Evolutionary conservation across 352 stramenopile species (phyloP), one percentile per base, ranked within the genome.

Genomic region (Phytophthora rubi): DNA sequence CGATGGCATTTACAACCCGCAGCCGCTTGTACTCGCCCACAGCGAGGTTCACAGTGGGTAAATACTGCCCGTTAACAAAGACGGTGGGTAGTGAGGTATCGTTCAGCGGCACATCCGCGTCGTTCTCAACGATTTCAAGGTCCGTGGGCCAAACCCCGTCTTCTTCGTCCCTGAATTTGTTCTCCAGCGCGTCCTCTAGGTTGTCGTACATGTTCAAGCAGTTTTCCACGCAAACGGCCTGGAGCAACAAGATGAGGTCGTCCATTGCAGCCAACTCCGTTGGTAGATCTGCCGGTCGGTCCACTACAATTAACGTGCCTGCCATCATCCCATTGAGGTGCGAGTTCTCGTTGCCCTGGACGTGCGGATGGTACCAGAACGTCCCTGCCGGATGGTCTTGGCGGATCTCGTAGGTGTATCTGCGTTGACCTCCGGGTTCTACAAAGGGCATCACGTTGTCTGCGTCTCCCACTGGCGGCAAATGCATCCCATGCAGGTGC

Each of bases 341-440:
- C 28, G 86, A 84, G 59, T 94, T 94, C 30, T 90, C 75, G 55
- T 91, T 78, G n/a, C 85, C 85, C 55, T 92, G 83, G 35, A 77
- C 70, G 68, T 94, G 86, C 15, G 86, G 83, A 59, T 94, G 86
- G 61, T 94, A 94, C 86, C 86, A 94, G 60, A 92, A 94, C 52
- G 86, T 92, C 12, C 86, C 86, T 7, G 82, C 59, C 10, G 86
- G 85, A 63, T 94, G 86, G 59, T 94, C 82, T 0, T 68, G 49
- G 0, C 83, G 82, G 58, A 94, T 88, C n/a, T 82, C 68, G 66
- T 91, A 94, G 42, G 80, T 75, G 69, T 93, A 94, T 60, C 59
- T 54, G 16, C 80, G 77, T 47, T 83, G 74, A 12, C 57, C 73
- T 49, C 81, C 74, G 0, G 87, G 80, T 23, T 62, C 49, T 30